phyloP scores from a whole-genome alignment of 2,329 filamentous ascomycete species.

The Neoscytalidium dimidiatum region DNA sequence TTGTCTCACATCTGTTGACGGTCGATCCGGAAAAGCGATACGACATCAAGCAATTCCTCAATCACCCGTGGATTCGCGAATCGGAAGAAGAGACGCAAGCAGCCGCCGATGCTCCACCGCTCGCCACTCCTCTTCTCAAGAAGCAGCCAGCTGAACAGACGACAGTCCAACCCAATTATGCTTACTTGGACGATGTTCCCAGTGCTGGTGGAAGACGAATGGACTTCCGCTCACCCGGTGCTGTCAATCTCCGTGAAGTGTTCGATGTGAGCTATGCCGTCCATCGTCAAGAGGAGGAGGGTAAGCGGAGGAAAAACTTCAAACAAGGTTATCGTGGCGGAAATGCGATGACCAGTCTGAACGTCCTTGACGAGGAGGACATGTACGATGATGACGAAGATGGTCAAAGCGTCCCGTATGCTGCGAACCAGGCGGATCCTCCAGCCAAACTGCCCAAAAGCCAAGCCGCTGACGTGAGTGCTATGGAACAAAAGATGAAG shows the following conservation, averaged over 20 bases:
- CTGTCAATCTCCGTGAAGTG: conserved; percentile 92
- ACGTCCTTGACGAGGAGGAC: conserved; percentile 64
- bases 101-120: conserved; percentile 68
- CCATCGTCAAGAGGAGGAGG: conserved; percentile 93
- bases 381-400: conserved; percentile 68
- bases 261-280: conserved; percentile 99
- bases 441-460: conserved; percentile 70
- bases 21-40: conserved; percentile 95
- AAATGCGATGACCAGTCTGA: conserved; percentile 66
- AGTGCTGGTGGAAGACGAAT: conserved; percentile 62
- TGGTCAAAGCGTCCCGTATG: conserved; percentile 60
- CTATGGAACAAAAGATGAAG: conserved; percentile 84
- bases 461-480: conserved; percentile 63
- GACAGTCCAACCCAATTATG: conserved; percentile 48
- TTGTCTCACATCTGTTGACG: conserved; percentile 89
- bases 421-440: conserved; percentile 48
- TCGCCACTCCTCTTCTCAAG: conserved; percentile 67
- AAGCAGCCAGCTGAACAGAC: conserved; percentile 45
- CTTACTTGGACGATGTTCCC: conserved; percentile 60
- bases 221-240: conserved; percentile 94
- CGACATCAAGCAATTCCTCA: conserved; percentile 87
- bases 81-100: conserved; percentile 68
- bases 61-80: conserved; percentile 88
- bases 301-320: conserved; percentile 85
- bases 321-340: conserved; percentile 67